phyloP scores from a whole-genome alignment of 139 green algal species.

The Spirogloea muscicola region DNA sequence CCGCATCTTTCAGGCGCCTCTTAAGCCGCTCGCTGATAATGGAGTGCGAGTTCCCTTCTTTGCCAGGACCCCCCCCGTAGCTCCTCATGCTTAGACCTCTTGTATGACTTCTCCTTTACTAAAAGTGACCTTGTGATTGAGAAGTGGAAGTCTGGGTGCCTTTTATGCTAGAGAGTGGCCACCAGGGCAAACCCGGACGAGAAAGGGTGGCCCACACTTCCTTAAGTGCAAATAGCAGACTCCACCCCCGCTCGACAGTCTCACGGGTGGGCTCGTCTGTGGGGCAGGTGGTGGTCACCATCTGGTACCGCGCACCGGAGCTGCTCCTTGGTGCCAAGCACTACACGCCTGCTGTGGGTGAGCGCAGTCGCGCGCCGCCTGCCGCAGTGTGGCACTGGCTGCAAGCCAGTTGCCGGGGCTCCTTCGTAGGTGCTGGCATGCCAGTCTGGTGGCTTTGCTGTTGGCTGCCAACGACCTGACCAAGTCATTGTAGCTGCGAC shows the following conservation, averaged over 20 bases:
- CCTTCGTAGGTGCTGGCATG: neutral
- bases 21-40: conserved; percentile 47
- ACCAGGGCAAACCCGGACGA: too few relatives aligned
- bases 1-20: conserved; percentile 48
- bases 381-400: neutral
- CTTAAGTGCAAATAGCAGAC: too few relatives aligned
- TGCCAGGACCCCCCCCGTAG: neutral
- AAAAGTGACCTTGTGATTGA: too few relatives aligned
- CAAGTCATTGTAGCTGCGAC: too few relatives aligned
- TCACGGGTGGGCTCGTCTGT: too few relatives aligned
- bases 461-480: too few relatives aligned
- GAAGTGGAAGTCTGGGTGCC: too few relatives aligned
- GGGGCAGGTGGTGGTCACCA: conserved; percentile 42
- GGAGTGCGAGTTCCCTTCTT: conserved; percentile 30
- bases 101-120: too few relatives aligned
- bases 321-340: conserved; percentile 51
- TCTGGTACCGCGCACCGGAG: conserved; percentile 58
- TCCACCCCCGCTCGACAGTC: too few relatives aligned
- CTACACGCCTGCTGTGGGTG: conserved; percentile 51
- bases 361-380: neutral
- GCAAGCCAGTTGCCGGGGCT: neutral
- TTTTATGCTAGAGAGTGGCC: too few relatives aligned
- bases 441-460: neutral
- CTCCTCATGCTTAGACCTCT: too few relatives aligned
- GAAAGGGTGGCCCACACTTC: too few relatives aligned